Percentiles rank a stretch among this genome's conserved stretches.
Conservation (phyloP, 257 asterid species). For the Lithospermum erythrorhizon region DNA sequence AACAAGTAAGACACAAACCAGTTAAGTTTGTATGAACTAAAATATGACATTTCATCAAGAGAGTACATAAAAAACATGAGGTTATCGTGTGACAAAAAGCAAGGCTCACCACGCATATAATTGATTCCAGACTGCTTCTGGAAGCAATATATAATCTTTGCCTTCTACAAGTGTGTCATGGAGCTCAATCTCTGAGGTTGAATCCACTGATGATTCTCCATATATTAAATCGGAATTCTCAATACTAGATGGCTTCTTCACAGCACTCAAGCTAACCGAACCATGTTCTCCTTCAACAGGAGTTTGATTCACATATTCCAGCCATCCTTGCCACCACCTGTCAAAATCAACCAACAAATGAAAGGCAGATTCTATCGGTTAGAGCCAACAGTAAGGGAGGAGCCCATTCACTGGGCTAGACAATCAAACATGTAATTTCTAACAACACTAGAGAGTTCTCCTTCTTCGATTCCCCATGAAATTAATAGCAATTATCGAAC, state of each 20-base stretch:
- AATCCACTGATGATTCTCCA: slow-evolving; percentile 50
- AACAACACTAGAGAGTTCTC: too few species aligned
- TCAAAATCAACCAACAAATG: slow-evolving; percentile 13
- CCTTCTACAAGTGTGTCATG: slow-evolving; percentile 95
- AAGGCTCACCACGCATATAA: slow-evolving; percentile 64
- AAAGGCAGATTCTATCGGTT: not conserved
- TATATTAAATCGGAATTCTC: slow-evolving; percentile 75
- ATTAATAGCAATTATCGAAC: too few species aligned
- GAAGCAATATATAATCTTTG: slow-evolving; percentile 92
- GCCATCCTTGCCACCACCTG: slow-evolving; percentile 99
- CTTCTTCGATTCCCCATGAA: too few species aligned
- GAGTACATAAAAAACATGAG: not conserved
- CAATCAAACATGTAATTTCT: not conserved
- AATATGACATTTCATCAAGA: not conserved
- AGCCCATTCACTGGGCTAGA: not conserved
- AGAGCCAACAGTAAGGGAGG: not conserved
- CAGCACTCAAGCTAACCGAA: slow-evolving; percentile 29
- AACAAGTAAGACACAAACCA: too few species aligned
- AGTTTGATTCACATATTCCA: slow-evolving; percentile 72
- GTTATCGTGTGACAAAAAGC: not conserved
- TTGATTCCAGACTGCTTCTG: slow-evolving; percentile 77
- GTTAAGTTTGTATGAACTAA: too few species aligned
- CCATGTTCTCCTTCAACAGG: slow-evolving; percentile 67
- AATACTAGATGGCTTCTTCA: slow-evolving; percentile 66
- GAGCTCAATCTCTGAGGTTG: slow-evolving; percentile 59